Percentiles rank a stretch among this genome's conserved stretches.
These are phyloP conservation scores for Phanerodontia chrysosporium DNA, from an alignment of 768 basidiomycete species.

Conservation along the genomic window DNA sequence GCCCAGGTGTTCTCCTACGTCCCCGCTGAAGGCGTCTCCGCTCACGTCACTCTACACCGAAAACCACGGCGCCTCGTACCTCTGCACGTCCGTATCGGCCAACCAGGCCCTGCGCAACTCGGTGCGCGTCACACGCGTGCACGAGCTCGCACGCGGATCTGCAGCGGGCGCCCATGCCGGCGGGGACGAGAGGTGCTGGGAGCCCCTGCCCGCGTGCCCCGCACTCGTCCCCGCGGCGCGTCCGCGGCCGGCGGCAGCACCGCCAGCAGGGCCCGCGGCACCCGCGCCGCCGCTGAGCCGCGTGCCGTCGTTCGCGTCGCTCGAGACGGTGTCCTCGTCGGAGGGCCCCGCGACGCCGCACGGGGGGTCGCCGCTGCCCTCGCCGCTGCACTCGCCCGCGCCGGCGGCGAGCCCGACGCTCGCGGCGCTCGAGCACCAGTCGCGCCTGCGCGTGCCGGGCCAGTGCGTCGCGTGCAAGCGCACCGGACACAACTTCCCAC, in stretches of 20 bases:
- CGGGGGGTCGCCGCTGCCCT: constrained; percentile 12
- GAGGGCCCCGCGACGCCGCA: constrained; percentile 25
- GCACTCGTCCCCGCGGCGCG: background rate
- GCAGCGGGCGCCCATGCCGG: background rate
- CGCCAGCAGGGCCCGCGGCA: constrained; percentile 2
- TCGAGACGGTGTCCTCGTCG: constrained; percentile 24
- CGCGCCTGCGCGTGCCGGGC: constrained; percentile 22
- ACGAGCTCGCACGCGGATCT: constrained; percentile 6
- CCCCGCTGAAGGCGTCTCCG: constrained; percentile 17
- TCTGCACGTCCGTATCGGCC: constrained; percentile 7
- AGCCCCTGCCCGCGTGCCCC: background rate
- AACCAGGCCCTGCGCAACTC: constrained; percentile 9
- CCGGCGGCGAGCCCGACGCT: constrained; percentile 17
- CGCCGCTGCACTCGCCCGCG: constrained; percentile 7
- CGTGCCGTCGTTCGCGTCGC: constrained; percentile 22
- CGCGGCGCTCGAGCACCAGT: constrained; percentile 24
- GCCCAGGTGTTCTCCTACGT: background rate
- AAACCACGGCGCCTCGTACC: constrained; percentile 14
- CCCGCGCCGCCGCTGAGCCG: constrained; percentile 8
- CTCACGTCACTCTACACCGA: constrained; percentile 16
- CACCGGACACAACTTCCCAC: constrained; percentile 28
- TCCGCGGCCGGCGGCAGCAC: background rate
- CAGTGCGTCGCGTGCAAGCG: constrained; percentile 25
- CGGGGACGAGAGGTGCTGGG: constrained; percentile 10
- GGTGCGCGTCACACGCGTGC: constrained; percentile 9